Percentiles rank a stretch among this genome's conserved stretches.
These are phyloP conservation scores for Planoprotostelium fungivorum DNA, from an alignment of 78 protist genomes.

Conservation along the genomic window DNA sequence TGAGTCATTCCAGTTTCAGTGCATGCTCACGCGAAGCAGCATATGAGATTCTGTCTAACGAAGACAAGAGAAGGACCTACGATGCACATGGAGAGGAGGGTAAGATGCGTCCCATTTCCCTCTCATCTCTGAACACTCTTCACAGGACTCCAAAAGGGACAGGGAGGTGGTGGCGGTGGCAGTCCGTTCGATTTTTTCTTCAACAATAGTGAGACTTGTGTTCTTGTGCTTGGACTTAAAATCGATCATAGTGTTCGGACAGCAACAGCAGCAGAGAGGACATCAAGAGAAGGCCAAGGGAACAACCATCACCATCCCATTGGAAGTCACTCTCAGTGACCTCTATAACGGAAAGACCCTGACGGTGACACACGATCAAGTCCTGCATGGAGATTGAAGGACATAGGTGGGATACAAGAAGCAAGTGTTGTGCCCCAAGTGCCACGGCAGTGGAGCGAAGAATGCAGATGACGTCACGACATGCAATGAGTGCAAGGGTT, in stretches of 20 bases:
- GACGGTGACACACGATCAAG: constrained; percentile 25
- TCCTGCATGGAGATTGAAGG: not conserved
- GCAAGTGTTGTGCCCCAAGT: constrained; percentile 62
- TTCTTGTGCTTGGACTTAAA: not conserved
- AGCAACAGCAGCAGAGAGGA: constrained; percentile 37
- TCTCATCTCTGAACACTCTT: too few species aligned
- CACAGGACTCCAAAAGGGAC: constrained; percentile 20
- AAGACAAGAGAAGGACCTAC: constrained; percentile 74
- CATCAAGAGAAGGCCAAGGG: constrained; percentile 43
- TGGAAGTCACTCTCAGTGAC: constrained; percentile 73
- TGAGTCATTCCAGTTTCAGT: not conserved
- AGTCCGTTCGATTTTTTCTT: constrained; percentile 40
- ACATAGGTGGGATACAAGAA: constrained; percentile 12
- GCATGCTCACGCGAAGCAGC: constrained; percentile 31
- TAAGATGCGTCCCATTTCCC: too few species aligned
- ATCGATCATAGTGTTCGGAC: constrained; percentile 6
- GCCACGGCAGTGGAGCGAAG: constrained; percentile 79
- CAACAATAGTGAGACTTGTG: not conserved
- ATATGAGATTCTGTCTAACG: constrained; percentile 84
- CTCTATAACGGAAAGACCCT: constrained; percentile 64
- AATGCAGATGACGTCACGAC: constrained; percentile 47
- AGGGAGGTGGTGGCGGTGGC: constrained; percentile 48
- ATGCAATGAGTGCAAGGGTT: constrained; percentile 61
- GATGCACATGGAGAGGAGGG: constrained; percentile 92
- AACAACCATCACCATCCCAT: constrained; percentile 27